Conservation (phyloP, 768 basidiomycete species). For the Tubosaeta sp. region DNA sequence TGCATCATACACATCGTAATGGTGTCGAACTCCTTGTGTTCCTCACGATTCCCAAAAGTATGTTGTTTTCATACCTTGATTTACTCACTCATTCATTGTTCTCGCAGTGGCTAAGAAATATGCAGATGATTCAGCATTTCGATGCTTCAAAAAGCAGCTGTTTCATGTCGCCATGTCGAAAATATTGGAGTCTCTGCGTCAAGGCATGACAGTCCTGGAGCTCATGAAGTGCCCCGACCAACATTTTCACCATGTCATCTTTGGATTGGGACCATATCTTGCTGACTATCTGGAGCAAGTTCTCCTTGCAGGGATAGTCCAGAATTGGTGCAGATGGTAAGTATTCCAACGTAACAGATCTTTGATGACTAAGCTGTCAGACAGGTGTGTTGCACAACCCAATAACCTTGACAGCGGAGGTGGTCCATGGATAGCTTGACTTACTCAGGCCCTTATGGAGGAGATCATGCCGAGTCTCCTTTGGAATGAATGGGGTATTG, state of each 20-base stretch:
- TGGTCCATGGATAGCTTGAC: too few species aligned
- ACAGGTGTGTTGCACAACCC: too few species aligned
- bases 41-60: slow-evolving; percentile 28
- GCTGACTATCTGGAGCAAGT: slow-evolving; percentile 39
- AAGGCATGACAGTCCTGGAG: slow-evolving; percentile 26
- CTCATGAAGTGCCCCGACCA: slow-evolving; percentile 27
- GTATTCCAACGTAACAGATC: not conserved
- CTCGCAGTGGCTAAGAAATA: slow-evolving; percentile 8
- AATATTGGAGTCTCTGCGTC: not conserved
- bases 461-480: too few species aligned
- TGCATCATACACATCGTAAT: slow-evolving; percentile 5
- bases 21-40: slow-evolving; percentile 19
- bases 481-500: not conserved
- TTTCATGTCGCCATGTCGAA: slow-evolving; percentile 29
- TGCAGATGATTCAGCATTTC: slow-evolving; percentile 9
- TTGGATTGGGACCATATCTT: slow-evolving; percentile 36
- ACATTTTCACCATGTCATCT: slow-evolving; percentile 8
- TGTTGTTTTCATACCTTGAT: not conserved
- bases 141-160: slow-evolving; percentile 29
- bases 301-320: slow-evolving; percentile 3
- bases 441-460: too few species aligned
- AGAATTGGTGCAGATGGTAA: slow-evolving; percentile 4
- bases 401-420: too few species aligned
- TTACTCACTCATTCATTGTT: not conserved
- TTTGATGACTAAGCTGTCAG: too few species aligned